Conservation (phyloP, 2,329 filamentous ascomycete species). For the Fonsecaea erecta region DNA sequence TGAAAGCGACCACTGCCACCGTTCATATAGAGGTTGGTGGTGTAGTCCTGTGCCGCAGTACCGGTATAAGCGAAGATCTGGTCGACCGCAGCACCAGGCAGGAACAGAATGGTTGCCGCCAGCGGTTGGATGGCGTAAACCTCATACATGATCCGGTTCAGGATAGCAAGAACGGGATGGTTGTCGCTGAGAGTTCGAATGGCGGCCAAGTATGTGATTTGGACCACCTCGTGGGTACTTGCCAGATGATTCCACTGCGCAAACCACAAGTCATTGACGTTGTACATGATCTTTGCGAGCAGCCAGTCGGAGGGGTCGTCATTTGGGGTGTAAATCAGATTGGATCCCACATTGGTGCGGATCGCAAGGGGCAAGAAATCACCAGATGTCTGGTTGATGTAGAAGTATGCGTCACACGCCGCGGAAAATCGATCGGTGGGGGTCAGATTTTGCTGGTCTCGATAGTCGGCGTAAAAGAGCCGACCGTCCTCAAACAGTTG, state of each 20-base stretch:
- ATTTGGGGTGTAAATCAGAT: constrained; percentile 15
- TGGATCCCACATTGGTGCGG: constrained; percentile 21
- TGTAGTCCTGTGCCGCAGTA: constrained; percentile 16
- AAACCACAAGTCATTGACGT: constrained; percentile 24
- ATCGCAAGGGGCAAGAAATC: constrained; percentile 22
- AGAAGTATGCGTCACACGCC: constrained; percentile 17
- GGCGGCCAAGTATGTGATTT: constrained; percentile 20
- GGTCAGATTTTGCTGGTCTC: constrained; percentile 19
- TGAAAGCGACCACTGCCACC: constrained; percentile 21
- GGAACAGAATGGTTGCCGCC: constrained; percentile 17
- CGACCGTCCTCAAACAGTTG: constrained; percentile 14
- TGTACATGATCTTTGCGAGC: constrained; percentile 25
- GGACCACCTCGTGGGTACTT: constrained; percentile 25
- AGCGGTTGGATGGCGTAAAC: constrained; percentile 21
- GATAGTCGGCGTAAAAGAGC: constrained; percentile 24
- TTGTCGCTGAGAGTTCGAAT: constrained; percentile 23
- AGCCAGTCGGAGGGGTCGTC: constrained; percentile 20
- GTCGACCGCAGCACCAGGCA: constrained; percentile 22
- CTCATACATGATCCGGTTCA: constrained; percentile 24
- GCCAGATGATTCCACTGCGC: constrained; percentile 25
- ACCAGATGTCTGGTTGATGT: constrained; percentile 13
- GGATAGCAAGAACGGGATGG: constrained; percentile 18
- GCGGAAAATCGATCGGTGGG: constrained; percentile 17
- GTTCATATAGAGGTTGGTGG: constrained; percentile 18
- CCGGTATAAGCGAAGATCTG: constrained; percentile 22